Conservation (phyloP, 2,329 filamentous ascomycete genomes). For the Dendrostoma leiphaemia region DNA sequence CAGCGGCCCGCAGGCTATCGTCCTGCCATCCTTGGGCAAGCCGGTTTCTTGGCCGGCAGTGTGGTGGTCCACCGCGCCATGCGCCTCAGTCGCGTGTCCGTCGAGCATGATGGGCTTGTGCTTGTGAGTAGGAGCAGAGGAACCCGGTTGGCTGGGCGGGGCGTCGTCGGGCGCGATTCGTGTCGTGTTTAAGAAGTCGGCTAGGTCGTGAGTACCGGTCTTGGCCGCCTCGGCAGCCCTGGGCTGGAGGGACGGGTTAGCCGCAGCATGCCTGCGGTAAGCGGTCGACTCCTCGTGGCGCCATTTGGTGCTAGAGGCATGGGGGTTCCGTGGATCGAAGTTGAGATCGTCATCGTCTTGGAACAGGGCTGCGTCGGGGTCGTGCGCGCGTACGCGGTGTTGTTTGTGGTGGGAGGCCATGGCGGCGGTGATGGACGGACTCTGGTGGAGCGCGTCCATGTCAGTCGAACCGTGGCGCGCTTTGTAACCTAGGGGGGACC, state of each 20-base stretch:
- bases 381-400: slow-evolving; percentile 1
- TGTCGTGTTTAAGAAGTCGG: slow-evolving; percentile 54
- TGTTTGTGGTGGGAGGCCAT: slow-evolving; percentile 16
- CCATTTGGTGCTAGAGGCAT: slow-evolving; percentile 58
- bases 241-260: slow-evolving; percentile 19
- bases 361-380: slow-evolving; percentile 12
- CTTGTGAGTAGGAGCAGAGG: slow-evolving; percentile 22
- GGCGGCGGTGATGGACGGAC: not conserved
- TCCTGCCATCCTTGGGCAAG: slow-evolving; percentile 48
- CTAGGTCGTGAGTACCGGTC: slow-evolving; percentile 48
- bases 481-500: not conserved
- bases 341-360: slow-evolving; percentile 23
- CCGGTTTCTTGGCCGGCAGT: too few relatives aligned
- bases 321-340: slow-evolving; percentile 45
- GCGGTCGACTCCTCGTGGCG: slow-evolving; percentile 62
- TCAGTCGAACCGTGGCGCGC: too few relatives aligned
- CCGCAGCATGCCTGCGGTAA: slow-evolving; percentile 48
- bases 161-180: slow-evolving; percentile 44
- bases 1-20: slow-evolving; percentile 70
- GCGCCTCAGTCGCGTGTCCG: slow-evolving; percentile 25
- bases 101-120: slow-evolving; percentile 51
- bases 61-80: slow-evolving; percentile 14
- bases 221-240: slow-evolving; percentile 38
- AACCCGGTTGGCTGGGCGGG: slow-evolving; percentile 11
- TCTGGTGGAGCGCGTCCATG: slow-evolving; percentile 8